Conservation (phyloP, 1,284 basidiomycete species). For the Anthracocystis setariae region DNA sequence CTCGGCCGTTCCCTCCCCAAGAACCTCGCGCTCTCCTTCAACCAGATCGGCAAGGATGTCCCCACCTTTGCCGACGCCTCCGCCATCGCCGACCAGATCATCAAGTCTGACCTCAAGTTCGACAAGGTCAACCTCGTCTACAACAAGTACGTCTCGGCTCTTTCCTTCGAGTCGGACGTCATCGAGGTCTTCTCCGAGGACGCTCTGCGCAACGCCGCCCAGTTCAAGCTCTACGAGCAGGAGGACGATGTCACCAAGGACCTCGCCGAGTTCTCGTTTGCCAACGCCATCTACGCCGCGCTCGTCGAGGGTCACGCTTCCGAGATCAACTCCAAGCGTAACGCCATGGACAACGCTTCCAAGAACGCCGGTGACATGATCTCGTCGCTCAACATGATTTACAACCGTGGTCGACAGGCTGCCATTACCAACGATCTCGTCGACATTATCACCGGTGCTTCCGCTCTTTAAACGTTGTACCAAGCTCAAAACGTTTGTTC, state of each 20-base stretch:
- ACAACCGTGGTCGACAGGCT: conserved; percentile 99
- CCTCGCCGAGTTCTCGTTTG: conserved; percentile 92
- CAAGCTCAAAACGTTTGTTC: neutral
- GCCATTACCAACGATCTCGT: conserved; percentile 95
- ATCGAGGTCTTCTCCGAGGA: conserved; percentile 74
- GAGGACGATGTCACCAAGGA: conserved; percentile 84
- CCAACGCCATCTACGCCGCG: conserved; percentile 94
- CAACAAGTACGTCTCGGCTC: conserved; percentile 94
- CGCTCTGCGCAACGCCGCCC: conserved; percentile 73
- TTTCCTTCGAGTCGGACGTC: conserved; percentile 86
- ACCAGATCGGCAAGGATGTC: conserved; percentile 95
- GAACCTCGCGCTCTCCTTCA: conserved; percentile 88
- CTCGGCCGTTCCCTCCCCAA: conserved; percentile 76
- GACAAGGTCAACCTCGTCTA: conserved; percentile 88
- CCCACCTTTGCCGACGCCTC: conserved; percentile 97
- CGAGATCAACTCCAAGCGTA: conserved; percentile 82
- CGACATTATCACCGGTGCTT: conserved; percentile 88
- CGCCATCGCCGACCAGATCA: conserved; percentile 90
- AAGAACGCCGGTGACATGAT: conserved; percentile 81
- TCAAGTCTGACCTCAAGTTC: conserved; percentile 84
- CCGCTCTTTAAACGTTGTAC: conserved; percentile 65
- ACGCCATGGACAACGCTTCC: conserved; percentile 99
- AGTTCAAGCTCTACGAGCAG: conserved; percentile 66
- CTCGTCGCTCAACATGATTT: conserved; percentile 65
- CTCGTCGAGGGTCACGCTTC: conserved; percentile 96